Evolutionary conservation across 305 asterid genomes (phyloP).

Genomic region (Stenogyne calaminthoides): DNA sequence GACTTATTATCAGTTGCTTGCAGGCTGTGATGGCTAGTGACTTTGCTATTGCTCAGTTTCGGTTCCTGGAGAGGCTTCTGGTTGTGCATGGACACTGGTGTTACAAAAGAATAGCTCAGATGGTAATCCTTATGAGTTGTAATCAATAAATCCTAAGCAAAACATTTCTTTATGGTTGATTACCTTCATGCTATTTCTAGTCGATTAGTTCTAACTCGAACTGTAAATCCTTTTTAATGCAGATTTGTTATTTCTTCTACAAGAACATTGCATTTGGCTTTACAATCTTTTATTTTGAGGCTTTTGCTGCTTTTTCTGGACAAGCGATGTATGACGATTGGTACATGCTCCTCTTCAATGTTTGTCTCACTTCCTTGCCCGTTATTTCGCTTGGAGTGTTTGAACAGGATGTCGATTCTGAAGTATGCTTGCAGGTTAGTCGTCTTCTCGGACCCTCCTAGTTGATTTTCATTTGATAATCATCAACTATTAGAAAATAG

Average conservation of each 20-base stretch:
- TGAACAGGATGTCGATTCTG: slow-evolving; percentile 87
- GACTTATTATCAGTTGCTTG: slow-evolving; percentile 41
- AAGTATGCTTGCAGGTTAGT: slow-evolving; percentile 88
- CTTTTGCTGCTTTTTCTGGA: slow-evolving; percentile 84
- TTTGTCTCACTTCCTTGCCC: slow-evolving; percentile 86
- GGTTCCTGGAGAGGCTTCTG: slow-evolving; percentile 82
- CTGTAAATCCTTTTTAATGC: slow-evolving; percentile 32
- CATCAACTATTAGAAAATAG: not conserved
- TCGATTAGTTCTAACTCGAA: slow-evolving; percentile 15
- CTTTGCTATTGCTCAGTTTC: slow-evolving; percentile 88
- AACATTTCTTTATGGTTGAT: not conserved
- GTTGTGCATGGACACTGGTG: slow-evolving; percentile 99
- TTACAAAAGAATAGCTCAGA: slow-evolving; percentile 92
- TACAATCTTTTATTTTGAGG: slow-evolving; percentile 91
- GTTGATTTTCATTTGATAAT: slow-evolving; percentile 15
- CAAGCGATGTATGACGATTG: slow-evolving; percentile 81
- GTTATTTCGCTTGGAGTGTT: slow-evolving; percentile 90
- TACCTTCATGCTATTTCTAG: slow-evolving; percentile 3
- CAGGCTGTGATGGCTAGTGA: slow-evolving; percentile 99
- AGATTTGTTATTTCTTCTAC: slow-evolving; percentile 95
- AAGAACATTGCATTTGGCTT: slow-evolving; percentile 93
- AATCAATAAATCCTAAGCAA: slow-evolving; percentile 8
- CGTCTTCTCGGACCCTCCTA: not conserved
- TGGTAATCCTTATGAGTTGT: slow-evolving; percentile 51
- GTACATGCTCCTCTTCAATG: slow-evolving; percentile 91